phyloP scores from a whole-genome alignment of 2,329 filamentous ascomycete species.

The Dryadomyces quercus-mongolicae region DNA sequence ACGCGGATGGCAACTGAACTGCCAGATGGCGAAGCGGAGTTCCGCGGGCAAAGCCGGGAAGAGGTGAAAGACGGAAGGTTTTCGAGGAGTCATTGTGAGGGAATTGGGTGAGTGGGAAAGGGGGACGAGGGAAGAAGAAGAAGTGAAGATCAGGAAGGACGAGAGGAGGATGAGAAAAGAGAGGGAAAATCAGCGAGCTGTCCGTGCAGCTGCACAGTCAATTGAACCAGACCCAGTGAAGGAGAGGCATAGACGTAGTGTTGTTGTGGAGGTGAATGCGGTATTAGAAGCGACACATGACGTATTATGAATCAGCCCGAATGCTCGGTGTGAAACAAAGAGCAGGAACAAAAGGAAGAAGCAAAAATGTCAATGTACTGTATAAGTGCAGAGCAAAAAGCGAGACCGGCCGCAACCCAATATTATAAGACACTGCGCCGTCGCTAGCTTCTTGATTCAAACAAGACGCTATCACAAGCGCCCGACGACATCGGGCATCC shows the following conservation, averaged over 20 bases:
- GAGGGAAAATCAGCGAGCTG: neutral
- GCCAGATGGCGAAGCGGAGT: slow-evolving; percentile 29
- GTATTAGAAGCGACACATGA: neutral
- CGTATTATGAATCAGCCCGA: neutral
- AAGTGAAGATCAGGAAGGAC: neutral
- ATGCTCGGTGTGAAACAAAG: neutral
- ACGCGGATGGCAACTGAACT: slow-evolving; percentile 21
- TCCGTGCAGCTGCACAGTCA: neutral
- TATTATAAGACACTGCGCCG: neutral
- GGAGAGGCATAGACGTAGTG: neutral
- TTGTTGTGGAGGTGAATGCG: neutral
- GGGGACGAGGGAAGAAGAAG: neutral
- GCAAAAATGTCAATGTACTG: neutral
- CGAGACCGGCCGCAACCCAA: neutral
- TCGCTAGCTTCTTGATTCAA: no score
- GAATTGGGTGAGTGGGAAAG: neutral
- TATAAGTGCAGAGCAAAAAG: neutral
- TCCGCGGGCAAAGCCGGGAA: slow-evolving; percentile 26
- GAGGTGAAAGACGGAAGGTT: slow-evolving; percentile 14
- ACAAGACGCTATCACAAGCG: neutral
- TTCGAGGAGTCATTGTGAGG: neutral
- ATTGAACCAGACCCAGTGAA: neutral
- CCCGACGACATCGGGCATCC: slow-evolving; percentile 3
- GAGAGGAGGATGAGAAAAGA: neutral
- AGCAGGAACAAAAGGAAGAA: neutral